phyloP scores from a whole-genome alignment of 768 basidiomycete genomes.

The Rhodotorula taiwanensis region DNA sequence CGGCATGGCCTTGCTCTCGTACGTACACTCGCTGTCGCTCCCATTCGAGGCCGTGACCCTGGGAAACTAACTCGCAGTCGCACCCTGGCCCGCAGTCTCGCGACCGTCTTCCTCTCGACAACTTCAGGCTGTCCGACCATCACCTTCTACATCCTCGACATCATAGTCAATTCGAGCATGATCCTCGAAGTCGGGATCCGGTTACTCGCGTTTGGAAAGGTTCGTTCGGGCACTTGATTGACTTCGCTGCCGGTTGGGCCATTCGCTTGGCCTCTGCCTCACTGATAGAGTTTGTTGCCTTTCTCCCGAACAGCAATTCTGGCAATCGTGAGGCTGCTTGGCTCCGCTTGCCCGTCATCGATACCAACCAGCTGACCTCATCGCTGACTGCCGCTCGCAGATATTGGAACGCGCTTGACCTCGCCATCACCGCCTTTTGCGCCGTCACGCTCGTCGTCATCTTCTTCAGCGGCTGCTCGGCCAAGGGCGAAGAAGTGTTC shows the following conservation, averaged over 20 bases:
- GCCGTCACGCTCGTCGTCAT: slow-evolving; percentile 80
- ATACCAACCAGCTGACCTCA: not conserved
- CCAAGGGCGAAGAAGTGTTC: slow-evolving; percentile 87
- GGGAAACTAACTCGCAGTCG: not conserved
- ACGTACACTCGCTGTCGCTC: slow-evolving; percentile 56
- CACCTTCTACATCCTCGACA: slow-evolving; percentile 81
- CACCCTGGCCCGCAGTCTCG: slow-evolving; percentile 47
- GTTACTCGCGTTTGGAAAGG: slow-evolving; percentile 85
- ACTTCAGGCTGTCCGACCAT: slow-evolving; percentile 75
- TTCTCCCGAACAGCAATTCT: slow-evolving; percentile 67
- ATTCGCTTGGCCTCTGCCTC: not conserved
- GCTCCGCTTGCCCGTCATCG: not conserved
- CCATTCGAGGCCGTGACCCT: not conserved
- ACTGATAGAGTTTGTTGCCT: not conserved
- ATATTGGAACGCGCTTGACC: slow-evolving; percentile 39
- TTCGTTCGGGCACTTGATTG: slow-evolving; percentile 53
- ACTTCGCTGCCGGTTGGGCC: slow-evolving; percentile 25
- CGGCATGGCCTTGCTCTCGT: slow-evolving; percentile 9
- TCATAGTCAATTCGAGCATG: slow-evolving; percentile 81
- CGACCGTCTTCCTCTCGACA: slow-evolving; percentile 76
- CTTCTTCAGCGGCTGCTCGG: slow-evolving; percentile 78
- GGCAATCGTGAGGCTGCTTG: slow-evolving; percentile 58
- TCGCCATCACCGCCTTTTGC: slow-evolving; percentile 71
- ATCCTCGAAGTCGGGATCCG: slow-evolving; percentile 87
- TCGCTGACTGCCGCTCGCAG: not conserved